Base-by-base conservation (phyloP, 2,329 filamentous ascomycete genomes). In the Ascochyta koolunga region DNA sequence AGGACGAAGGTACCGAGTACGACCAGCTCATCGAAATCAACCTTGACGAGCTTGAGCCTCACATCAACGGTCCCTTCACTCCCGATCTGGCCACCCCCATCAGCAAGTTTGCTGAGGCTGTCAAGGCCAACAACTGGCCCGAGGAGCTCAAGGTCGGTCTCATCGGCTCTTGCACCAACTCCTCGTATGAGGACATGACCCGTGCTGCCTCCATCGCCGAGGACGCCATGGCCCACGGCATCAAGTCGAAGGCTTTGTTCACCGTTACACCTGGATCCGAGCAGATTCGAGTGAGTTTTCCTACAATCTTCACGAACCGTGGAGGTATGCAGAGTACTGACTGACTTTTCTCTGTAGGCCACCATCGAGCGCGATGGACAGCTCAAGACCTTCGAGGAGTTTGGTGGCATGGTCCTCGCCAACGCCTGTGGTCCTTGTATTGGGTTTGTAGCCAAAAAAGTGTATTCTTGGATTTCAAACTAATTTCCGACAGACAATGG, bases 61-160 rank as follows among this genome's bases (percentile, higher is more conserved):
- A 98, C 77, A 92, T 99, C 82, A 99, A 99, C 83, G 95, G 95
- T 64, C 95, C 95, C 62, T 98, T 98, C 86, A 99, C 95, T 24
- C 95, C 95, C 58, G 95, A 99, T 86, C 84, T 99, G 80, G 93
- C 92, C 50, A 98, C 95, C 7, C 95, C 95, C 45, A 96, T 99
- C 77, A 96, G 91, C 80, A 95, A 97, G 83, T 96, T 98, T 82
- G 91, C 90, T 79, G 89, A 96, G 73, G 91, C 91, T 65, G 93
- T 93, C 72, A 92, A 96, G 83, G 87, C 88, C 72, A 96, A 99
- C 82, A 86, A 88, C 78, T 99, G 95, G 95, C 95, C 95, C 18
- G 88, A 95, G 78, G 92, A 96, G 75, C 84, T 99, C 72, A 97
- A 96, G 83, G 95, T 96, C 65, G 93, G 93, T 74, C 83, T 99